These are phyloP conservation scores for Diplodia corticola DNA, from an alignment of 2,329 filamentous ascomycete species.

Conservation along the genomic window DNA sequence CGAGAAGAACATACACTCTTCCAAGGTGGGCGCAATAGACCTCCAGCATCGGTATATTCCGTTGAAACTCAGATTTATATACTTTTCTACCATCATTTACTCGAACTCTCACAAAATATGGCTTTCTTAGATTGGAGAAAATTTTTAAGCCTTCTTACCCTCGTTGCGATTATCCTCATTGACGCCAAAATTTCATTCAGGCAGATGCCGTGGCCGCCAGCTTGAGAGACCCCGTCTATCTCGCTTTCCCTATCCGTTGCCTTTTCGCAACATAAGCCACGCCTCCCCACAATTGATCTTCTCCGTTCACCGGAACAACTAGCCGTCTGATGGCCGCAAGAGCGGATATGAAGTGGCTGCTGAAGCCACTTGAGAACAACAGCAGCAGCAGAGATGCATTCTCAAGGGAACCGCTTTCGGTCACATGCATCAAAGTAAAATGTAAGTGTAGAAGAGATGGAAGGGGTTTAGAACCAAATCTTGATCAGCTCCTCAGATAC, in stretches of 20 bases:
- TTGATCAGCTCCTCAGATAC: slow-evolving; percentile 71
- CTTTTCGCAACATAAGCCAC: not conserved
- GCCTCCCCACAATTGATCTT: not conserved
- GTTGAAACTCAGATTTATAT: not conserved
- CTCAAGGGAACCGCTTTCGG: not conserved
- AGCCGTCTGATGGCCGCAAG: not conserved
- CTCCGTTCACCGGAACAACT: not conserved
- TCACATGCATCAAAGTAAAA: not conserved
- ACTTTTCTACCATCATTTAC: not conserved
- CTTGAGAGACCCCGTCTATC: not conserved
- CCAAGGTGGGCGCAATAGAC: no score
- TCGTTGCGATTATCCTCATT: not conserved
- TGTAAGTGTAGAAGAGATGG: not conserved
- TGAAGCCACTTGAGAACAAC: not conserved
- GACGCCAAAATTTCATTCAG: not conserved
- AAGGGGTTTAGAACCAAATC: slow-evolving; percentile 50
- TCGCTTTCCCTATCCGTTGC: not conserved
- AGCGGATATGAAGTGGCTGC: not conserved
- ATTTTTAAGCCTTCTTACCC: not conserved
- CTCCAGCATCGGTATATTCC: not conserved
- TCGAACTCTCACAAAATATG: not conserved
- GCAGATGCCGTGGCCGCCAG: not conserved
- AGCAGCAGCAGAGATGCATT: not conserved
- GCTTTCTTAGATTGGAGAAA: not conserved
- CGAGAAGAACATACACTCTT: no score